Conservation (phyloP, 2,329 filamentous ascomycete genomes). For the Fusarium multiceps region DNA sequence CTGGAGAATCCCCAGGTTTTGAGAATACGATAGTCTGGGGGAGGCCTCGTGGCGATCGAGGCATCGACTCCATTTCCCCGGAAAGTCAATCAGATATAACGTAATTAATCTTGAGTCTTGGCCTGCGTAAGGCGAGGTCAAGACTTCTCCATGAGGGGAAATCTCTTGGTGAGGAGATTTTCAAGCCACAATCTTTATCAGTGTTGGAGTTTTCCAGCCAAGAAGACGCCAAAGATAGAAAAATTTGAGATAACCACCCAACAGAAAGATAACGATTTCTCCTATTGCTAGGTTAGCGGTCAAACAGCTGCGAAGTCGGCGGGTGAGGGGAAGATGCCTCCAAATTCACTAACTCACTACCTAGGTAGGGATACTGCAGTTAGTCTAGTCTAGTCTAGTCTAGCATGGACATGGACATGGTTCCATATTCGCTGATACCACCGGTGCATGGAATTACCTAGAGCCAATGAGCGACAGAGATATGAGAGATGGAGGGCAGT, state of each 20-base stretch:
- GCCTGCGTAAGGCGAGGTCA: background rate
- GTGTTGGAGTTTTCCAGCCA: constrained; percentile 30
- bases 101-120: constrained; percentile 18
- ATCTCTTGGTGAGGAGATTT: constrained; percentile 22
- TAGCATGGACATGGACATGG: constrained; percentile 1
- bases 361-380: background rate
- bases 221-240: constrained; percentile 39
- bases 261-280: constrained; percentile 23
- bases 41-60: constrained; percentile 24
- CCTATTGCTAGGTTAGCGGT: constrained; percentile 7
- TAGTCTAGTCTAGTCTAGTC: background rate
- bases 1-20: constrained; percentile 36
- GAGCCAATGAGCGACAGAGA: constrained; percentile 26
- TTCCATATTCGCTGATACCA: constrained; percentile 21
- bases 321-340: constrained; percentile 26
- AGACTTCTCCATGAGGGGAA: constrained; percentile 28
- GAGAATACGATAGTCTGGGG: constrained; percentile 13
- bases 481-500: constrained; percentile 17
- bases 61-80: constrained; percentile 33
- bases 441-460: constrained; percentile 12
- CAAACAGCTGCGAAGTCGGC: constrained; percentile 8
- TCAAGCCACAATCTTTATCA: constrained; percentile 24
- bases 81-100: constrained; percentile 35
- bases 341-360: constrained; percentile 11
- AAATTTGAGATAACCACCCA: constrained; percentile 1